phyloP scores from a whole-genome alignment of 176 grass and related monocot species.

The Triticum monococcum region DNA sequence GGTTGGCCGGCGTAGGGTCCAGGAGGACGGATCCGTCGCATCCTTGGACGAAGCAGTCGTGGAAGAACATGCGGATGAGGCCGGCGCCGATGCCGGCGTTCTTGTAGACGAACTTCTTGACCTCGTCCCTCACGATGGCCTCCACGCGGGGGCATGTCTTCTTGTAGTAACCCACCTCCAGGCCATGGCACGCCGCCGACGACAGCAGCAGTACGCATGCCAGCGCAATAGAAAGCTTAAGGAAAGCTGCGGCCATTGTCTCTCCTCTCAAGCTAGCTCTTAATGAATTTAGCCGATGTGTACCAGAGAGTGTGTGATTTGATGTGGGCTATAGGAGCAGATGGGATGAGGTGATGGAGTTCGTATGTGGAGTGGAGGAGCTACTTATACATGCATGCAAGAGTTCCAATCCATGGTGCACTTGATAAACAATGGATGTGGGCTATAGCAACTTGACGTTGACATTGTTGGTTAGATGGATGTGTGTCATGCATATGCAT shows the following conservation, averaged over 20 bases:
- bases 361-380: background rate
- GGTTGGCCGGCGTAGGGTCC: background rate
- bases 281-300: background rate
- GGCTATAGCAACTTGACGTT: too few relatives aligned
- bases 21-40: background rate
- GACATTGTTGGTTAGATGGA: background rate
- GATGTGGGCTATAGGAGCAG: too few relatives aligned
- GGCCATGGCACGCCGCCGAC: background rate
- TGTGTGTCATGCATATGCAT: background rate
- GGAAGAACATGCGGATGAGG: conserved; percentile 61
- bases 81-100: background rate
- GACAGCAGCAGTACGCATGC: background rate
- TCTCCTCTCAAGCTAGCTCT: background rate
- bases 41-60: conserved; percentile 65
- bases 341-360: background rate
- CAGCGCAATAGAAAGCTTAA: background rate
- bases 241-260: background rate
- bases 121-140: background rate
- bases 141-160: background rate
- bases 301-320: too few relatives aligned
- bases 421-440: background rate
- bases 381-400: too few relatives aligned
- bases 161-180: background rate
- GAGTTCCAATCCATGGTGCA: too few relatives aligned
- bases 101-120: background rate